phyloP scores from a whole-genome alignment of 441 rosid species.

The Macaranga tanarius region DNA sequence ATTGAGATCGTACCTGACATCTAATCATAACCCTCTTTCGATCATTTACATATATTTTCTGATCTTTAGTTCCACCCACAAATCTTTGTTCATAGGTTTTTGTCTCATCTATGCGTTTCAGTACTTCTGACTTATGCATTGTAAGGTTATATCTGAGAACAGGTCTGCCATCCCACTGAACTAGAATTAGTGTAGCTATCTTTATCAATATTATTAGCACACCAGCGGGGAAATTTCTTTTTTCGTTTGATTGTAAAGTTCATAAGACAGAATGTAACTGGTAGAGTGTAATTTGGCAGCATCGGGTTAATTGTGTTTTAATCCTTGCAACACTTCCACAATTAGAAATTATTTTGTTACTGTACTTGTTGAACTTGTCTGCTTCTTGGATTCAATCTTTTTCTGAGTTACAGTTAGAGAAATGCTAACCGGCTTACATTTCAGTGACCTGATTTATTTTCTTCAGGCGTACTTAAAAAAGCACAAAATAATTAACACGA shows the following conservation, averaged over 20 bases:
- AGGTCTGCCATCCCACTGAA: constrained; percentile 16
- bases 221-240: background rate
- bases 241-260: constrained; percentile 21
- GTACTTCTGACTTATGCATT: constrained; percentile 20
- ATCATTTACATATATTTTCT: constrained; percentile 13
- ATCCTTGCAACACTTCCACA: background rate
- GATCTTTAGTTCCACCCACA: background rate
- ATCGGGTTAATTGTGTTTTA: background rate
- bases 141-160: constrained; percentile 19
- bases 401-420: too few species aligned
- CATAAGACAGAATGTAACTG: constrained; percentile 15
- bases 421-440: background rate
- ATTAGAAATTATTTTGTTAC: background rate
- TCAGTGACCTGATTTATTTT: background rate
- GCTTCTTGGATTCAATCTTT: too few species aligned
- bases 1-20: constrained; percentile 24
- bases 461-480: too few species aligned
- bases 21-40: constrained; percentile 15
- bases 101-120: constrained; percentile 6
- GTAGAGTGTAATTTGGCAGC: constrained; percentile 5
- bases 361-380: background rate
- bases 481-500: too few species aligned
- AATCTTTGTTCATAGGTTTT: constrained; percentile 13
- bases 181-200: constrained; percentile 10
- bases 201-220: constrained; percentile 8